Evolutionary conservation across 352 stramenopile genomes (phyloP), one percentile per base, ranked within the genome.

Genomic region (Phytopythium boreale): DNA sequence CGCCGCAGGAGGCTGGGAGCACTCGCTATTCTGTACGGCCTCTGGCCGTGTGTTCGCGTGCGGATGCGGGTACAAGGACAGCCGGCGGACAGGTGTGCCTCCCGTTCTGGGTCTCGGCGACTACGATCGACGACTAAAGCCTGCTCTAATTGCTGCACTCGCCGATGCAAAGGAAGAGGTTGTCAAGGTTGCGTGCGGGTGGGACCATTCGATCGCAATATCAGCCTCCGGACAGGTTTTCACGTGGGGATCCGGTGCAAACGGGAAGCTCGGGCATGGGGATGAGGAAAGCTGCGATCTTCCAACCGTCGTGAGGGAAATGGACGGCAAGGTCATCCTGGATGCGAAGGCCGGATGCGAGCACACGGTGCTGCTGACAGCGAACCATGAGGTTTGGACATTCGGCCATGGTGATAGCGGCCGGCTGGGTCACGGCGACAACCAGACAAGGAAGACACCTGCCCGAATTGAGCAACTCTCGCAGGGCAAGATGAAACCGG

Each of bases 21-120:
- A 95, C 53, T 90, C 87, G 15, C 60, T 95, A 20, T 92, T 92
- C 63, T 90, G 79, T 47, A 76, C 80, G 20, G 59, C 69, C 27
- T 84, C 80, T 20, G 87, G 87, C 0, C 76, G 80, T 12, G 81
- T 89, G 26, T 95, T 89, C 56, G 87, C 83, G 1, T 88, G 77
- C 62, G 87, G 87, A 10, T 90, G 84, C 12, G 87, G 87, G 17
- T 95, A 95, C 67, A 95, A 95, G 31, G 87, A 95, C 53, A 93
- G 84, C 63, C 74, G 87, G 14, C 75, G 86, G n/a, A 75, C 82
- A 17, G 85, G 86, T 2, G 85, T 94, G 39, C 87, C 87, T 17
- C 87, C 87, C n/a, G 87, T 95, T 4, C 61, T 95, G 26, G 87
- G 87, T 0, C 80, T 90, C 53, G 82, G 86, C 9, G 83, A 92